Conservation (phyloP, 257 asterid genomes). For the Penstemon davidsonii region DNA sequence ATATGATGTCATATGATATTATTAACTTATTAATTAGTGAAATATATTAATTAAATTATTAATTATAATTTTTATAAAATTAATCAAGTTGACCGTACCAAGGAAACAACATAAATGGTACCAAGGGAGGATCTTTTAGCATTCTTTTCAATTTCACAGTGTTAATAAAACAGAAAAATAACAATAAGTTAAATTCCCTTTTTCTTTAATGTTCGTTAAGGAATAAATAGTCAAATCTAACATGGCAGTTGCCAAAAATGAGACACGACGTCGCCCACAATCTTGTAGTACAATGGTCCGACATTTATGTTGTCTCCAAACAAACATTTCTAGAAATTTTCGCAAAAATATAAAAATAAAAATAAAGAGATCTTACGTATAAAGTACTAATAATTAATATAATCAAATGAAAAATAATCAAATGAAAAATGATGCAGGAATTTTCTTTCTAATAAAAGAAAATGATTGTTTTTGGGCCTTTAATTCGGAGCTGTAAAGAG, state of each 20-base stretch:
- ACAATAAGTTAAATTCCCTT: too few species aligned
- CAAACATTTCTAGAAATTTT: conserved; percentile 4
- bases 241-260: conserved; percentile 21
- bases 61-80: too few species aligned
- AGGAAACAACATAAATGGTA: too few species aligned
- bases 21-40: too few species aligned
- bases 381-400: not conserved
- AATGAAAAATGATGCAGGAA: conserved; percentile 11
- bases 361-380: conserved; percentile 25
- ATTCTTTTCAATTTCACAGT: too few species aligned
- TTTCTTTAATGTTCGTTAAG: conserved; percentile 13
- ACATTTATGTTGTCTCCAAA: conserved; percentile 24
- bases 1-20: too few species aligned
- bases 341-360: not conserved
- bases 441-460: not conserved
- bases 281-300: conserved; percentile 53
- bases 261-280: conserved; percentile 38
- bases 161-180: too few species aligned
- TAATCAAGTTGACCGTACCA: too few species aligned
- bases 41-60: too few species aligned
- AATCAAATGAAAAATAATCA: not conserved
- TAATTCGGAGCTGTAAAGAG: conserved; percentile 43
- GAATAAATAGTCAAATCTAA: conserved; percentile 18
- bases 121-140: too few species aligned
- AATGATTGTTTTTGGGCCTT: conserved; percentile 42